A percentile compares a stretch with the other conserved stretches of the same genome.
phyloP scores from a whole-genome alignment of 2,329 filamentous ascomycete genomes.

The Xenoacremonium recifei region DNA sequence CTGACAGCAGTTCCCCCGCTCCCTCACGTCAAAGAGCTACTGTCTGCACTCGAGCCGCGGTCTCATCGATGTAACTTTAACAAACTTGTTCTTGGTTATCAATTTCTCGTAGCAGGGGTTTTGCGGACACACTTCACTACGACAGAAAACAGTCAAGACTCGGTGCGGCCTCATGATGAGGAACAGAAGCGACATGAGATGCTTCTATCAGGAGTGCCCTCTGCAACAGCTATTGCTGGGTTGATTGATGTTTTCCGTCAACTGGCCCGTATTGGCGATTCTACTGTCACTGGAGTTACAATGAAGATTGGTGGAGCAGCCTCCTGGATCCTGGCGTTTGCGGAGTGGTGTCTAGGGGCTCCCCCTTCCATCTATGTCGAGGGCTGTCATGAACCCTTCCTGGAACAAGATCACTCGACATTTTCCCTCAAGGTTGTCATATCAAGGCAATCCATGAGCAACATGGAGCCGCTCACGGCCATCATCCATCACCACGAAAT shows the following conservation, averaged over 20 bases:
- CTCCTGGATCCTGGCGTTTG: slow-evolving; percentile 1
- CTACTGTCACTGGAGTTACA: background rate
- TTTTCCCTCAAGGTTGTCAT: background rate
- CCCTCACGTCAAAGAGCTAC: background rate
- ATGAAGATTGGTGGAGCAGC: background rate
- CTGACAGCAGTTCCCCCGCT: background rate
- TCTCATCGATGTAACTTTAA: background rate
- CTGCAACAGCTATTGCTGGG: background rate
- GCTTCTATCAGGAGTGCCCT: background rate
- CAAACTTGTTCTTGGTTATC: background rate
- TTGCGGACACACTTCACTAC: no score
- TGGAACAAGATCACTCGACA: background rate
- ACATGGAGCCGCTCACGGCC: background rate
- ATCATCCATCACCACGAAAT: background rate
- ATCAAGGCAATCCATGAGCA: background rate
- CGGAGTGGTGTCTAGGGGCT: background rate
- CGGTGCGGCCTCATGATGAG: no score
- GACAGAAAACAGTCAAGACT: no score
- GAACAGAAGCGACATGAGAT: no score
- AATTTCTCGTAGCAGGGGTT: background rate
- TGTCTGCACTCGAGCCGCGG: background rate
- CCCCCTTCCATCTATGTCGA: background rate
- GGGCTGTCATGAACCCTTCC: background rate
- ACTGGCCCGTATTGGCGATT: background rate
- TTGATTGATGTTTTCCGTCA: slow-evolving; percentile 1